Conservation (phyloP, 331 rosid species). For the Erythrophleum ivorense region DNA sequence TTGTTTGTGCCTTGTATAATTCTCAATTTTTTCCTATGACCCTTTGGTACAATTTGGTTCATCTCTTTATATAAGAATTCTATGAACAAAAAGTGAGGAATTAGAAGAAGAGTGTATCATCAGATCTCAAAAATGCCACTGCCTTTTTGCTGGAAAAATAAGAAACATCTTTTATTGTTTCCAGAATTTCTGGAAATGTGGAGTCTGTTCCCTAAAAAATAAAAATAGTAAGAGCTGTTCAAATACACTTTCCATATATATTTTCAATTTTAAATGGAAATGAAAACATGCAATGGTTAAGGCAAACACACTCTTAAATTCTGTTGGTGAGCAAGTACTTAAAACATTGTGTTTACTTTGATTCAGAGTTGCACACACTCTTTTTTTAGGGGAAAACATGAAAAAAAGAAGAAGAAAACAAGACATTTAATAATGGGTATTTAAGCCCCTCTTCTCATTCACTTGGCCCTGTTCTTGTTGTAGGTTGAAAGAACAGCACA, state of each 20-base stretch:
- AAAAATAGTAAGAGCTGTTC: neutral
- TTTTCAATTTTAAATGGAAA: neutral
- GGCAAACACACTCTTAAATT: constrained; percentile 1
- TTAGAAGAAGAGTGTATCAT: no score
- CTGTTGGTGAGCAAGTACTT: constrained; percentile 11
- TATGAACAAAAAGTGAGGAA: no score
- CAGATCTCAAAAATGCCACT: no score
- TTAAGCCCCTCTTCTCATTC: constrained; percentile 14
- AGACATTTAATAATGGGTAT: neutral
- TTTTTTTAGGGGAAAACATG: neutral
- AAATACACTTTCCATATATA: neutral
- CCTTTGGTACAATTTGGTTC: no score
- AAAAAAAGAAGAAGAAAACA: neutral
- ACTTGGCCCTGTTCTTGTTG: constrained; percentile 36
- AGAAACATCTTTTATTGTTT: no score
- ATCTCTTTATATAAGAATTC: no score
- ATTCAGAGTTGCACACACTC: neutral
- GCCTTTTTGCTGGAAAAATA: no score
- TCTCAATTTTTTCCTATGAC: no score
- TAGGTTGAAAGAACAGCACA: constrained; percentile 66
- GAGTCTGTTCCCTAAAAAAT: neutral
- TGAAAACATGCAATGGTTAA: neutral
- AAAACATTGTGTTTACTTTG: constrained; percentile 24
- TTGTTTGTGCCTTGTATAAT: no score
- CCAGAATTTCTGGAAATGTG: neutral